phyloP scores from a whole-genome alignment of 148 eudicot species.

The Bassia scoparia region DNA sequence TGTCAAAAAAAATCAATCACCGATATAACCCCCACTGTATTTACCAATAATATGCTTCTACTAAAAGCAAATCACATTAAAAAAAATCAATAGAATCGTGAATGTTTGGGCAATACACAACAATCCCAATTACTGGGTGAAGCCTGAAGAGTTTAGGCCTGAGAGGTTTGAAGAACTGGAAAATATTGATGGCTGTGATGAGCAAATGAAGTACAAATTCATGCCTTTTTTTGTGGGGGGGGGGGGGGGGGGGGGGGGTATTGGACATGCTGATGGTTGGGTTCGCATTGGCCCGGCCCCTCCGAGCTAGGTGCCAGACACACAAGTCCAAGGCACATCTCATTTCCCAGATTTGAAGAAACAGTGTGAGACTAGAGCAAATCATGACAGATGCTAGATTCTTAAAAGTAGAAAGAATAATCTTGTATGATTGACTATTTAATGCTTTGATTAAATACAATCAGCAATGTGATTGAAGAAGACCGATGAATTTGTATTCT shows the following conservation, averaged over 20 bases:
- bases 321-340: constrained; percentile 15
- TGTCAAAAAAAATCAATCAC: no score
- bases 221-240: constrained; percentile 42
- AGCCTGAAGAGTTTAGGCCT: constrained; percentile 34
- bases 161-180: constrained; percentile 37
- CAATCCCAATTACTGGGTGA: constrained; percentile 31
- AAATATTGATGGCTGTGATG: constrained; percentile 17
- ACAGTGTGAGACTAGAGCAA: not conserved
- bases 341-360: not conserved
- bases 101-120: constrained; percentile 43
- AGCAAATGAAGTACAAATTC: constrained; percentile 30
- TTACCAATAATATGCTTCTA: no score
- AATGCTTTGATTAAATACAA: constrained; percentile 11
- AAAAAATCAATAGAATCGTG: not conserved
- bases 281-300: constrained; percentile 33
- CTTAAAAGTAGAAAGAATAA: not conserved
- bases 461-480: not conserved
- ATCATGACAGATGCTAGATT: not conserved
- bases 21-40: not conserved
- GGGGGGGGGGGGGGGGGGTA: constrained; percentile 38
- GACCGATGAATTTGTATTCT: not conserved
- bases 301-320: constrained; percentile 31
- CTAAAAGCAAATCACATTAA: constrained; percentile 5
- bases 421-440: not conserved
- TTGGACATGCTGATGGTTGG: constrained; percentile 34